phyloP scores from a whole-genome alignment of 495 filamentous ascomycete species.

The Aspergillus diversus region DNA sequence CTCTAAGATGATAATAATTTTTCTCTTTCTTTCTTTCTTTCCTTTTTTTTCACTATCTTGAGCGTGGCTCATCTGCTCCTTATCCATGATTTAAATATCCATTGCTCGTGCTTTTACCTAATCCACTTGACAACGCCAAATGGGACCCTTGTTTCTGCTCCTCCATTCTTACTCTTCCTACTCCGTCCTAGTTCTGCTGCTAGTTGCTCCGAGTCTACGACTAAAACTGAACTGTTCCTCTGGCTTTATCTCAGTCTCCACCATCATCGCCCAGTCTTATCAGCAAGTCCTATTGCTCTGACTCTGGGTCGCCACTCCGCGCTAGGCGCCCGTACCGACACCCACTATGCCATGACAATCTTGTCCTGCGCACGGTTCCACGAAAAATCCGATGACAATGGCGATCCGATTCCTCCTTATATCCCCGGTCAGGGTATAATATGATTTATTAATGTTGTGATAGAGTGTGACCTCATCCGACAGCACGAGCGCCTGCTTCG shows the following conservation, averaged over 20 bases:
- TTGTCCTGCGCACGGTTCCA: conserved; percentile 2
- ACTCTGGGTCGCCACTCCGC: conserved; percentile 27
- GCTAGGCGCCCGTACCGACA: conserved; percentile 30
- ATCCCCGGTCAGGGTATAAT: too few species aligned
- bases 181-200: too few species aligned
- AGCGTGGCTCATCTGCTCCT: background rate
- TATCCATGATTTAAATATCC: conserved; percentile 7
- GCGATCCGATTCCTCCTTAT: conserved; percentile 5
- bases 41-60: background rate
- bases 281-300: conserved; percentile 16
- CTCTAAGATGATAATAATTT: conserved; percentile 5
- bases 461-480: too few species aligned
- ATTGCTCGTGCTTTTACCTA: conserved; percentile 16
- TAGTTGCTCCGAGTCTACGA: too few species aligned
- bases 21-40: conserved; percentile 9
- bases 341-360: too few species aligned
- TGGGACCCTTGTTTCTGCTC: conserved; percentile 5
- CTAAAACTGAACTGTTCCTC: conserved; percentile 10
- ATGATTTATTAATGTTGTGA: too few species aligned
- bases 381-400: conserved; percentile 1
- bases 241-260: conserved; percentile 29
- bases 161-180: too few species aligned
- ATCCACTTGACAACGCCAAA: conserved; percentile 5
- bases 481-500: too few species aligned
- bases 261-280: conserved; percentile 23